Evolutionary conservation across 768 basidiomycete species (phyloP), one percentile per base, ranked within the genome.

Genomic region (Russula olivacea): DNA sequence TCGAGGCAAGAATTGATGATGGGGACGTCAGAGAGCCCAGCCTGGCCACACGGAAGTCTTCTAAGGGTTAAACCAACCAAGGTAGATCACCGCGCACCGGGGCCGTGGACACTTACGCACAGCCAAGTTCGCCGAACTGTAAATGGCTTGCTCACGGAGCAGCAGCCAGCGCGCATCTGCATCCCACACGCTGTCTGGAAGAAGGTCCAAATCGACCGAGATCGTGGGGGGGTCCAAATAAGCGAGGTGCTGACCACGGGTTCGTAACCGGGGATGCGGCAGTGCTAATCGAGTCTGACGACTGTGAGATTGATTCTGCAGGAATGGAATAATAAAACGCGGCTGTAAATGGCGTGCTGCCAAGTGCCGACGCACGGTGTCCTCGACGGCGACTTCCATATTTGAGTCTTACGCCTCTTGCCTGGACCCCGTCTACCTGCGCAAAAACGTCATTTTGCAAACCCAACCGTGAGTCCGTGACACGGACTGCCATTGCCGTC

Each of bases 301-400:
- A 25, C 12, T n/a, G 58, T 38, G 28, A 28, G 58, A 40, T 48
- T 28, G 28, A 28, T 30, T 40, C 48, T 14, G 51, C 25, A 52
- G n/a, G 30, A 9, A 28, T 28, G 28, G 28, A 28, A n/a, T n/a
- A n/a, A n/a, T n/a, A n/a, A n/a, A n/a, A 2, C 28, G 28, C 28
- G 28, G 28, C 28, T 51, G 50, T 41, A 34, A 59, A 43, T 32
- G 40, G 57, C 45, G 58, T 25, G 54, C 51, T 47, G 45, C 45
- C 45, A n/a, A n/a, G n/a, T n/a, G n/a, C n/a, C n/a, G n/a, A n/a
- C 19, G 7, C 45, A 47, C 45, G 45, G 45, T 41, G 63, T 21
- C n/a, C 36, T 34, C 32, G 41, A 47, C 63, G 63, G 58, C 58
- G 54, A 60, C 63, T 64, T 60, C 58, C 54, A 45, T 41, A 28